A percentile compares a stretch with the other conserved stretches of the same genome.
Conservation (phyloP, 2,329 filamentous ascomycete species). For the Stenocarpella maydis region DNA sequence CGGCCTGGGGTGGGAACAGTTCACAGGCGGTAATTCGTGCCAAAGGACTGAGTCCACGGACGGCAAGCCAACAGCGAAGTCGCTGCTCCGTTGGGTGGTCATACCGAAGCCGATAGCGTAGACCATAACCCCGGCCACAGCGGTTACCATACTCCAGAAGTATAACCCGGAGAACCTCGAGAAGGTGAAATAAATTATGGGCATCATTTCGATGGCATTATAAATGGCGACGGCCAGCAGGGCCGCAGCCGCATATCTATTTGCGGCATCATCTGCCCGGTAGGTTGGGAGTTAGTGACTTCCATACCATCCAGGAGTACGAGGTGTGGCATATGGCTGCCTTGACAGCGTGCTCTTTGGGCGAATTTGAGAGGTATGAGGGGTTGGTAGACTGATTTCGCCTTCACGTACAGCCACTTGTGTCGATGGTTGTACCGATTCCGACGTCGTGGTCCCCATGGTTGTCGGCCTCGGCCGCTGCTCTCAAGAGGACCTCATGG, state of each 20-base stretch:
- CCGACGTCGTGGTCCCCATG: constrained; percentile 13
- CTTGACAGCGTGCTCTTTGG: background rate
- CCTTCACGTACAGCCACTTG: constrained; percentile 17
- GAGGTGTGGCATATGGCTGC: background rate
- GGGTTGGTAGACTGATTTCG: background rate
- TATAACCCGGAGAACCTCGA: constrained; percentile 43
- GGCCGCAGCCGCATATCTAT: constrained; percentile 28
- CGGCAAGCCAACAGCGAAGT: background rate
- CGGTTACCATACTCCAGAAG: constrained; percentile 49
- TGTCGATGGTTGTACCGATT: constrained; percentile 16
- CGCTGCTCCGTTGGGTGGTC: background rate
- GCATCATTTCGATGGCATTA: constrained; percentile 29
- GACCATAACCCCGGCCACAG: constrained; percentile 46
- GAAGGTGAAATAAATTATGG: constrained; percentile 30
- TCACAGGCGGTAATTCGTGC: too few species aligned
- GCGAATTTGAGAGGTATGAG: background rate
- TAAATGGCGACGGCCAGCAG: constrained; percentile 31
- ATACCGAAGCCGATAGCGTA: constrained; percentile 53
- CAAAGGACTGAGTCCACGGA: background rate
- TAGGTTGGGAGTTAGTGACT: background rate
- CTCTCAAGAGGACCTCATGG: constrained; percentile 21
- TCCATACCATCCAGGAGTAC: background rate
- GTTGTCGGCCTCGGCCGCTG: background rate
- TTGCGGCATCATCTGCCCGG: constrained; percentile 20
- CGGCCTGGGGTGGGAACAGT: background rate